Base-by-base conservation (phyloP, 1,284 basidiomycete genomes). In the Malassezia obtusa region DNA sequence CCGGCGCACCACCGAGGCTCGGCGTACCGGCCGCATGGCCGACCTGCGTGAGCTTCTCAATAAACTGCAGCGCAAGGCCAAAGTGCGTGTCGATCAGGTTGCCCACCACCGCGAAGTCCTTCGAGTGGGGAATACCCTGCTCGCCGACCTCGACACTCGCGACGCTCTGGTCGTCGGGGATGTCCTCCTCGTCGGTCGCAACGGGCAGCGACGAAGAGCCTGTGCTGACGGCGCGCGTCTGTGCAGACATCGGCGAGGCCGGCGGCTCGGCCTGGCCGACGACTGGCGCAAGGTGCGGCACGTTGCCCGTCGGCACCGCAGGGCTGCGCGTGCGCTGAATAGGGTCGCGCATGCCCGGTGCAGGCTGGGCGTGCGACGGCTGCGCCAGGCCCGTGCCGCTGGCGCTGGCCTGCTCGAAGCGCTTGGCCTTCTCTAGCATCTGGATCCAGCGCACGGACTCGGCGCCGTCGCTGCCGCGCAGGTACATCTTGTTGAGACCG, bases 61-160 rank as follows among this genome's bases (percentile, higher is more conserved):
- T 74, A 14, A 94, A 78, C 63, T 87, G 83, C 14, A 80, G 65
- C 0, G 84, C 83, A 33, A 89, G 77, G 57, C 91, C 88, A 62
- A 89, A 77, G 75, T 92, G 88, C 4, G 87, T 84, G 17, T 82
- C 78, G 17, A 83, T 79, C 9, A 84, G 81, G 64, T 87, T 87
- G 4, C 82, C 84, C 32, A 87, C 82, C 9, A 91, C 75, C 46
- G 85, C 82, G 63, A 86, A 87, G 12, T 79, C 79, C 12, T 77
- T 75, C 25, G 81, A 78, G 64, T 90, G 80, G 0, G 89, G 89
- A 0, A 85, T 81, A 0, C 68, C 68, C 57, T 60, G 65, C 69
- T 60, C 76, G 77, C 17, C 78, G 77, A 77, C 73, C 8, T 60
- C 65, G 44, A 75, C 75, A 47, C 59, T 55, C 15, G 75, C 62